Base-by-base conservation (phyloP, 2,329 filamentous ascomycete species). In the Didymella glomerata region DNA sequence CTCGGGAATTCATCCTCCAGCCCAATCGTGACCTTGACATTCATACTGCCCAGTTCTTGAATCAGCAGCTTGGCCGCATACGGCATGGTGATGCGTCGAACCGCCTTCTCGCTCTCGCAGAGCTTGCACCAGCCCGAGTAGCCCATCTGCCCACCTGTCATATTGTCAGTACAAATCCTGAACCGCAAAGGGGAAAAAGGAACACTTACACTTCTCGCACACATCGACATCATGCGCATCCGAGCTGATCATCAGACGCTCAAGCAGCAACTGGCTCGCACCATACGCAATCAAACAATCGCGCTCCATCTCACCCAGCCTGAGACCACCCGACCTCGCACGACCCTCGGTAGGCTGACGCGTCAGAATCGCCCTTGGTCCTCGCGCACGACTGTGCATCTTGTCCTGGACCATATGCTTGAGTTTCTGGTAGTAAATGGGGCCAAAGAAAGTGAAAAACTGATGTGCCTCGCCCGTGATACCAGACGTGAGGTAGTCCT, bases 361-460 rank as follows among this genome's bases (percentile, higher is more conserved):
- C 0, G 95, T 99, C 25, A 99, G 84, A 65, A 97, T 95, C 25
- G 94, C 94, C 13, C 91, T 86, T 0, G 95, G 96, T 0, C 96
- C 96, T 14, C 92, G 89, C 2, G 94, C 89, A 62, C 95, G 92
- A 30, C 92, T 94, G 80, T 99, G 95, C 95, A 99, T 98, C 82
- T 99, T 99, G 77, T 99, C 95, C 78, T 98, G 93, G 4, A 99
- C 95, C 95, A 99, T 99, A 84, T 99, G 95, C 85, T 99, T 99
- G 66, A 99, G 87, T 67, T 97, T 96, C 82, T 99, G 95, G 82
- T 99, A 99, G 83, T 97, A 99, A 79, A 99, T 99, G 11, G 95
- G 95, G 0, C 95, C 95, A 76, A 96, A 97, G 84, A 98, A 99
- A 74, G 99, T 93, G 79, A 98, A 98, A 13, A 93, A 93, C 64